Evolutionary conservation across 768 basidiomycete species (phyloP), one percentile per base, ranked within the genome.

Genomic region (Strobilomyces dryophilus): DNA sequence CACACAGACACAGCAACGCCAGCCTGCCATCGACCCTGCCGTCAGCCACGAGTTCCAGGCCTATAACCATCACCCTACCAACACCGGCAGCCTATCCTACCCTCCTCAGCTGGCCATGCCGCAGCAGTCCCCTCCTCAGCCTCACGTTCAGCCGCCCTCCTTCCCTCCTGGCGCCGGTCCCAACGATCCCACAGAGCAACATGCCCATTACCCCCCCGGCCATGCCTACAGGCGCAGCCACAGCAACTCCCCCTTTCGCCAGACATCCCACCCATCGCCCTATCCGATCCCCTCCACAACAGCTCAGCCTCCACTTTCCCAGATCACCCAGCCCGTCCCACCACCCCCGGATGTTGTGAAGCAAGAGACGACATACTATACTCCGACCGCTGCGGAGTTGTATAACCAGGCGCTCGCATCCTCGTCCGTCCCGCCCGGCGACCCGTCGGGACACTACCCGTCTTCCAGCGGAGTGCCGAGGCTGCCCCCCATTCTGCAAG

Each of bases 401-500:
- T 85, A 77, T 57, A 74, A 71, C 58, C 82, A 78, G 56, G 71
- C 76, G 27, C 74, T 73, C 32, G 66, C 70, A 0, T 71, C 69
- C 2, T 59, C 69, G 3, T 69, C 68, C 11, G 64, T 42, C 14
- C 53, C 58, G 0, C 55, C 55, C 8, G 18, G 20, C 9, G 66
- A 70, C 21, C 47, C 51, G 11, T 67, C 70, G 0, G 54, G 62
- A 3, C 68, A 70, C 29, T 73, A 71, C 60, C 58, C 65, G 6
- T 53, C 66, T 39, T 46, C 67, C 10, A 63, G 66, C 18, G 60
- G 67, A 0, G 65, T 78, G 2, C 74, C 78, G n/a, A 76, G 79
- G 41, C 76, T 93, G 5, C 91, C 91, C 36, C 91, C 89, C 45
- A 92, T 93, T 65, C 73, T 91, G 31, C 90, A 92, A 71, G 91